Evolutionary conservation across 78 protist genomes (phyloP).

Genomic region (Polysphondylium violaceum): DNA sequence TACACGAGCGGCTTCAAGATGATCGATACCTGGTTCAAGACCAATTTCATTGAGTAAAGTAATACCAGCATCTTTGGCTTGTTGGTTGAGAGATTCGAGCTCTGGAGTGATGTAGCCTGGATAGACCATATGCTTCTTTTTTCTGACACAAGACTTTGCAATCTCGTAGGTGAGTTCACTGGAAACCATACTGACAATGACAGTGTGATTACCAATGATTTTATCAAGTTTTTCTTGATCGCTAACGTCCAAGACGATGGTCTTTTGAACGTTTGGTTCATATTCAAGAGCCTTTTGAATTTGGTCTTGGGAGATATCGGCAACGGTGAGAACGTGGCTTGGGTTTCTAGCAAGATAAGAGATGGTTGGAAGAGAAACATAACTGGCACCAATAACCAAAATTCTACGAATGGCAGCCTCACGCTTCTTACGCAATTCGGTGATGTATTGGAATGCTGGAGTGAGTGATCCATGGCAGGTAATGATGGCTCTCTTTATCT

Average conservation of each 20-base stretch:
- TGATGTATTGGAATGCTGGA: constrained; percentile 87
- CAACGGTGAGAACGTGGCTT: constrained; percentile 66
- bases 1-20: constrained; percentile 82
- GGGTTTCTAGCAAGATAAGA: constrained; percentile 71
- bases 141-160: constrained; percentile 71
- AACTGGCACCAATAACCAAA: constrained; percentile 87
- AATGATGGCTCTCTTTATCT: constrained; percentile 71
- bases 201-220: constrained; percentile 26
- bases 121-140: constrained; percentile 61
- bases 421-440: constrained; percentile 73
- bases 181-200: constrained; percentile 85
- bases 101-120: constrained; percentile 82
- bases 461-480: constrained; percentile 84
- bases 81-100: constrained; percentile 32
- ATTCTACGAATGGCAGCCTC: constrained; percentile 57
- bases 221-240: constrained; percentile 45
- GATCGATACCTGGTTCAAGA: constrained; percentile 92
- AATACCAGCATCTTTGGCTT: constrained; percentile 72
- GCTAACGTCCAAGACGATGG: constrained; percentile 49
- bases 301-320: constrained; percentile 48
- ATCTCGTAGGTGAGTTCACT: constrained; percentile 67
- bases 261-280: constrained; percentile 30
- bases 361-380: constrained; percentile 76
- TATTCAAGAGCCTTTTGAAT: constrained; percentile 1
- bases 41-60: constrained; percentile 87